These are phyloP conservation scores for Zarea fungicola DNA, from an alignment of 2,329 filamentous ascomycete species.

Conservation along the genomic window DNA sequence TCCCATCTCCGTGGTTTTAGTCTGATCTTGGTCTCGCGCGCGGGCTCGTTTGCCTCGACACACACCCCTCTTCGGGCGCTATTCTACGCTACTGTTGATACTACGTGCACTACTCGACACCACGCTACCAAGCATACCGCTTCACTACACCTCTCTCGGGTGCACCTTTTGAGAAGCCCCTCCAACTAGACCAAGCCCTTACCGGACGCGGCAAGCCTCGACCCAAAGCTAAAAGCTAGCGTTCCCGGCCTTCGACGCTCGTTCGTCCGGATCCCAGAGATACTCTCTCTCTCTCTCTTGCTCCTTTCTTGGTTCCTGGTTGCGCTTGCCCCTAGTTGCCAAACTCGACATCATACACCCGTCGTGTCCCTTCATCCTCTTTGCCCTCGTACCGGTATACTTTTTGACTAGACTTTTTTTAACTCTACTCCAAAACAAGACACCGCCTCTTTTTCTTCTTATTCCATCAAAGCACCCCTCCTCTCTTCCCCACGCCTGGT, in stretches of 20 bases:
- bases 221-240: constrained; percentile 12
- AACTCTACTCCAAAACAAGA: no score
- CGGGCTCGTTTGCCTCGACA: neutral
- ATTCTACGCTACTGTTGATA: constrained; percentile 4
- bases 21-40: constrained; percentile 7
- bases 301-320: constrained; percentile 1
- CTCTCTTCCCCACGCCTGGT: constrained; percentile 1
- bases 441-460: no score
- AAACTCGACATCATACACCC: neutral
- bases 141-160: neutral
- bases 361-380: neutral
- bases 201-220: constrained; percentile 13
- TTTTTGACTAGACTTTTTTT: no score
- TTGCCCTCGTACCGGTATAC: no score
- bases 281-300: neutral
- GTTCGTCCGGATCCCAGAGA: neutral
- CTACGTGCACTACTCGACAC: neutral
- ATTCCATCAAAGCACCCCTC: no score
- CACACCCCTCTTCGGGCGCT: constrained; percentile 8
- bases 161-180: neutral
- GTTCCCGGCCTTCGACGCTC: constrained; percentile 1
- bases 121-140: constrained; percentile 4
- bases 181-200: constrained; percentile 8
- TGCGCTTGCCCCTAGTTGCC: neutral
- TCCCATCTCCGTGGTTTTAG: no score